Percentiles rank a stretch among this genome's conserved stretches.
Conservation (phyloP, 306 rosid species). For the Mucuna pruriens region DNA sequence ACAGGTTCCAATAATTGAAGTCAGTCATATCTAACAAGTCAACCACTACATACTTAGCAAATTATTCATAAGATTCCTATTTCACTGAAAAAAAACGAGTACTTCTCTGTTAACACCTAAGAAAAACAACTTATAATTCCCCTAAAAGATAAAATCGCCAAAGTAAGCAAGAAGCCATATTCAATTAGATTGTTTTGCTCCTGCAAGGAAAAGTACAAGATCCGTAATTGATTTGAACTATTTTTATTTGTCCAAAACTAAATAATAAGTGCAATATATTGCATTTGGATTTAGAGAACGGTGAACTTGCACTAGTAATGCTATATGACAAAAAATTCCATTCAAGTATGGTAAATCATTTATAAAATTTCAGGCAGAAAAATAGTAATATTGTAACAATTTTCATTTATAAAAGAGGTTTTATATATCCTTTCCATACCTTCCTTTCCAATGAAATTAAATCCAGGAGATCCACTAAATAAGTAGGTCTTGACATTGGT, state of each 20-base stretch:
- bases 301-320: neutral
- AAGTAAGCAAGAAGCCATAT: neutral
- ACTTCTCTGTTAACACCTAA: neutral
- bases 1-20: too few relatives aligned
- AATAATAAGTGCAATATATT: neutral
- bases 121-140: neutral
- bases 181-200: neutral
- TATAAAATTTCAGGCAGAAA: neutral
- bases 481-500: constrained; percentile 13
- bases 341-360: neutral
- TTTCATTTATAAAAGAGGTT: too few relatives aligned
- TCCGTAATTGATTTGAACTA: neutral
- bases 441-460: neutral
- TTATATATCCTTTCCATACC: too few relatives aligned
- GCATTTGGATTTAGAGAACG: neutral
- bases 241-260: neutral
- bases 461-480: neutral
- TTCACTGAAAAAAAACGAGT: neutral
- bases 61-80: neutral
- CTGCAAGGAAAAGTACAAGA: neutral
- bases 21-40: too few relatives aligned
- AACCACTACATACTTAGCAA: neutral
- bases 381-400: too few relatives aligned
- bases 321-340: neutral
- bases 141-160: neutral